Evolutionary conservation across 306 rosid species (phyloP), one percentile per base, ranked within the genome.

Genomic region (Urtica urens): DNA sequence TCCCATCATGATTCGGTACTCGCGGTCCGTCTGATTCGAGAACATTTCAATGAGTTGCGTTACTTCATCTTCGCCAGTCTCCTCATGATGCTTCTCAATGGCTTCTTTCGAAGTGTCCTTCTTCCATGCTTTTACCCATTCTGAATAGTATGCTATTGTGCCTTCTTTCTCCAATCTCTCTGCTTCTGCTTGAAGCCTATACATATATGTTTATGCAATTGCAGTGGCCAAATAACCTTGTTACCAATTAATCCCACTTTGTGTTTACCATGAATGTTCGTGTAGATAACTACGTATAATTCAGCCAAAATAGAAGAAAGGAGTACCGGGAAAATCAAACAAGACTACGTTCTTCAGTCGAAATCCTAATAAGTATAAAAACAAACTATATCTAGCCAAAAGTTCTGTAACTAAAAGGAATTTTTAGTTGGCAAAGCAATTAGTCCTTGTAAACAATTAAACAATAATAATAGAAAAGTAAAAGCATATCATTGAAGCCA

Each of bases 1-100:
- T 46, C 99, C 99, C 95, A 90, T 90, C 99, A 90, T 90, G 50
- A 90, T 60, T 41, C 95, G 95, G 60, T 77, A 90, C 79, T 90
- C 99, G 53, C 76, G 57, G 46, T 77, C 99, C 15, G 95, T 90
- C 66, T 84, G 99, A 53, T 85, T 60, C 71, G 53, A 41, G 45
- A 90, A 75, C 99, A 90, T 85, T 63, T 90, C 87, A 57, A 85
- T 66, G 47, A 90, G 72, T 50, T 90, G 99, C 38, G 79, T 26
- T 37, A 57, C 76, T 70, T 90, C 95, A 57, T 79, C 83, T 82
- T 90, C 94, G 38, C 94, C 95, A 6, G 90, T 88, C 75, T 88
- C 95, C 71, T 85, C 95, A 49, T 70, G 85, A 79, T 90, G 95
- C 58, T 79, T 81, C 63, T 75, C 82, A 64, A 90, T 70, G 55